Evolutionary conservation across 2,329 filamentous ascomycete genomes (phyloP), one percentile per base, ranked within the genome.

Genomic region (Arthrobotrys entomopaga): DNA sequence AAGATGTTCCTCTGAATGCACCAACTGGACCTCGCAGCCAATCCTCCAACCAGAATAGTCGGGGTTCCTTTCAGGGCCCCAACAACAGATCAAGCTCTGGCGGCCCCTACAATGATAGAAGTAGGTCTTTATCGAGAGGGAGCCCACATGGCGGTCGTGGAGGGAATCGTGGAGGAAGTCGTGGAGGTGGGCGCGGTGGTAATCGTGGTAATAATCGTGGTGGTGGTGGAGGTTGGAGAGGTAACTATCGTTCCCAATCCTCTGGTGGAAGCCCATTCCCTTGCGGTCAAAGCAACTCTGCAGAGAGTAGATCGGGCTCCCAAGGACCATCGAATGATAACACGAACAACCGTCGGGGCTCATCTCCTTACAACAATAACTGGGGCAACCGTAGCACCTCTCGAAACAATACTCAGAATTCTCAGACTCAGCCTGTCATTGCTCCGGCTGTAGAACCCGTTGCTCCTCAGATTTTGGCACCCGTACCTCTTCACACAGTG

Each of bases 241-340:
- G 58, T 43, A 16, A 52, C 38, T 49, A 73, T 29, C 56, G 61
- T n/a, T 66, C 61, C 10, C 26, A 26, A 13, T 74, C 67, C 15
- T 56, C 70, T 22, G 63, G 70, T 49, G 63, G 70, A 40, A 67
- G 57, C 40, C 70, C 70, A 6, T 67, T 43, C 24, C 70, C 57
- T 46, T 26, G 56, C 42, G 63, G 70, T 20, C 52, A 66, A 58
- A 67, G 22, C 26, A 63, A 58, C 52, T 66, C 70, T 29, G 70
- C 61, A n/a, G 70, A 57, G 52, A 67, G 63, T 40, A 40, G 63
- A 53, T 26, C 63, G 42, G 57, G 42, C 24, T 74, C 70, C 22
- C 58, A 57, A 22, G 63, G 63, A 42, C 63, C 63, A 16, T 22
- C 22, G 16, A 40, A 63, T 34, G 5, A n/a, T 42, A 42, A 26